phyloP scores from a whole-genome alignment of 2,329 filamentous ascomycete species.

The Colletotrichum neosansevieriae region DNA sequence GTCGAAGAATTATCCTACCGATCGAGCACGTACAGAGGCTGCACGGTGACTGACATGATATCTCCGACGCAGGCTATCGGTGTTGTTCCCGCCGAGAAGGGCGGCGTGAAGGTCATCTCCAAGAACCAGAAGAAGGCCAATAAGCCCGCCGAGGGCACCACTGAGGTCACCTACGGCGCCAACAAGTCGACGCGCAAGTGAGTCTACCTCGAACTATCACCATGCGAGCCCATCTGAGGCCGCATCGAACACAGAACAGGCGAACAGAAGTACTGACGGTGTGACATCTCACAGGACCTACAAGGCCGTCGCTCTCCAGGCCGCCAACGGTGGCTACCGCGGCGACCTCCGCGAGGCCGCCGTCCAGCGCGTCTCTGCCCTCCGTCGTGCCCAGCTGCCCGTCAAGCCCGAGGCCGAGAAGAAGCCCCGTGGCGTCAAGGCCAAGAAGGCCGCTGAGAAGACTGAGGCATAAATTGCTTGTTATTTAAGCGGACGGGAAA shows the following conservation, averaged over 20 bases:
- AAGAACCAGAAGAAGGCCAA: slow-evolving; percentile 83
- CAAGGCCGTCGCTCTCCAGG: slow-evolving; percentile 85
- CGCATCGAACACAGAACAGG: not conserved
- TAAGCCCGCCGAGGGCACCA: slow-evolving; percentile 77
- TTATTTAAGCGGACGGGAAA: slow-evolving; percentile 29
- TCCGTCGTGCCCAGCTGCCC: slow-evolving; percentile 82
- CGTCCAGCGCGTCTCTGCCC: slow-evolving; percentile 87
- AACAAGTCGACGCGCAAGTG: slow-evolving; percentile 82
- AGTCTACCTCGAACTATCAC: slow-evolving; percentile 53
- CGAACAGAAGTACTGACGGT: slow-evolving; percentile 7
- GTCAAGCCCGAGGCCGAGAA: slow-evolving; percentile 79
- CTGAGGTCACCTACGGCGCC: slow-evolving; percentile 76
- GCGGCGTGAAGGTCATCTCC: slow-evolving; percentile 82
- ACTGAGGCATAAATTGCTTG: slow-evolving; percentile 57
- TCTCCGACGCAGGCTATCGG: slow-evolving; percentile 77
- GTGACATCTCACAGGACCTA: slow-evolving; percentile 74
- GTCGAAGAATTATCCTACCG: slow-evolving; percentile 31
- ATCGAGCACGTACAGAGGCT: not conserved
- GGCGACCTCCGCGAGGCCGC: slow-evolving; percentile 81
- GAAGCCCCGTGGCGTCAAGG: slow-evolving; percentile 85
- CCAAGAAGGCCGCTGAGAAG: slow-evolving; percentile 73
- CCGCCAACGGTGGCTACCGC: slow-evolving; percentile 89
- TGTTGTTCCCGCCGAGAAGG: slow-evolving; percentile 80
- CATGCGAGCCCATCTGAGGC: not conserved
- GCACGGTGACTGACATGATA: slow-evolving; percentile 23